Percentiles rank a stretch among this genome's conserved stretches.
Conservation (phyloP, 2,329 filamentous ascomycete genomes). For the Fusarium lyarnte region DNA sequence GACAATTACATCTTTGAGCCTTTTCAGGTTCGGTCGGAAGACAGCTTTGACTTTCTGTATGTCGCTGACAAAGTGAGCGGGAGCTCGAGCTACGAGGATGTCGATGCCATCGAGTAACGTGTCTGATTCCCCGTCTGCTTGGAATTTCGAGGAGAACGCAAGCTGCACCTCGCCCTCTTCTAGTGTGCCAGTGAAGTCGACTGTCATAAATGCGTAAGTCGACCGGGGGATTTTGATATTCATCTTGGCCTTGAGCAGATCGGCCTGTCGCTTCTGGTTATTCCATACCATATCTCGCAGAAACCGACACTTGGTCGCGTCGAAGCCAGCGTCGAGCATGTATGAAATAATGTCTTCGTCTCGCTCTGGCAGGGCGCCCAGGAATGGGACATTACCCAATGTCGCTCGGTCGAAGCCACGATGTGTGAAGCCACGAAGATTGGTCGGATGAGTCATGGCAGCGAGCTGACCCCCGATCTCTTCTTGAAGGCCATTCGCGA, state of each 20-base stretch:
- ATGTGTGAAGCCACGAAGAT: constrained; percentile 65
- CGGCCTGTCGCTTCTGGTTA: constrained; percentile 62
- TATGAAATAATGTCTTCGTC: constrained; percentile 62
- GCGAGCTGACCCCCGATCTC: constrained; percentile 63
- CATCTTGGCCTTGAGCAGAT: constrained; percentile 63
- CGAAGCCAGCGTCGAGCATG: constrained; percentile 70
- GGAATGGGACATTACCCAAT: constrained; percentile 53
- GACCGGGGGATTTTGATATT: constrained; percentile 70
- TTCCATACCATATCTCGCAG: constrained; percentile 59
- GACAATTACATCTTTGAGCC: constrained; percentile 80
- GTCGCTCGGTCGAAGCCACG: constrained; percentile 54
- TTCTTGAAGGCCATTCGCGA: constrained; percentile 59
- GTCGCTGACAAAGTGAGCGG: constrained; percentile 75
- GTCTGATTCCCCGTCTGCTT: constrained; percentile 62
- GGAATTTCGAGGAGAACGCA: constrained; percentile 73
- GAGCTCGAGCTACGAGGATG: constrained; percentile 74
- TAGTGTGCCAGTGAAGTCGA: constrained; percentile 71
- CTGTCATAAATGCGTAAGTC: constrained; percentile 71
- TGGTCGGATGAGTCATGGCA: constrained; percentile 59
- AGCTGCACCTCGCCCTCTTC: constrained; percentile 74
- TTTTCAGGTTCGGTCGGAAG: constrained; percentile 67
- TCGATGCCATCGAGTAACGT: constrained; percentile 66
- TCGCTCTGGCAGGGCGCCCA: constrained; percentile 60
- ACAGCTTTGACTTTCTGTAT: constrained; percentile 74
- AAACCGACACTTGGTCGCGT: constrained; percentile 57